Base-by-base conservation (phyloP, 345 rosid genomes). In the Camelina sativa region DNA sequence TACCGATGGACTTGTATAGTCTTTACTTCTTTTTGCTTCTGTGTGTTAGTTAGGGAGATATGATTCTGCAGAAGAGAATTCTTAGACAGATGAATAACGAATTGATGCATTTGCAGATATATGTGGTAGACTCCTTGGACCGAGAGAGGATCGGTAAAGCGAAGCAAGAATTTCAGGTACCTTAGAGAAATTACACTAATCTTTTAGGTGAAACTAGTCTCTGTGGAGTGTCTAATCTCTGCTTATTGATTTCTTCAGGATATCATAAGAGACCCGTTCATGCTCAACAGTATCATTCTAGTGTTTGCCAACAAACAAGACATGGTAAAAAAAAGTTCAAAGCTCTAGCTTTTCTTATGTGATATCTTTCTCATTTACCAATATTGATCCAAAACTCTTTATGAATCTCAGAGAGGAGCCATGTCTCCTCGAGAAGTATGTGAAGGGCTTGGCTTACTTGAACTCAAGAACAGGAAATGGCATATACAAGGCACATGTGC, bases 261-360 rank as follows among this genome's bases (percentile, higher is more conserved):
- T 48, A 92, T 96, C 56, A 92, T 96, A 85, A 89, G 82, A 66
- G 99, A 96, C 74, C 98, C 98, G 2, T 96, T 92, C 75, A 96
- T 96, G 98, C 92, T 87, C 79, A 89, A 86, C 81, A 92, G 98
- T 78, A 81, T 89, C 81, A 87, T 96, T 86, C 83, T 96, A 83
- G 97, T 96, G 62, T 92, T 96, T 72, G 99, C 99, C 58, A 96
- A 96, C 85, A 96, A 96, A 69, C 99, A 96, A 84, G 99, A 96
- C 85, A 88, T 92, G 99, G 99, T 96, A 86, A 41, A 85, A 85
- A 85, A 41, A 85, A 62, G 16, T 48, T 66, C 50, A 48, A 17
- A 79, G 37, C 67, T 47, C 41, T 17, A 44, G 22, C 28, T 35
- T 73, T 53, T 8, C 1, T 34, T 65, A 5, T 6, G 40, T 56